Evolutionary conservation across 148 eudicot species (phyloP).

Genomic region (Drosera capensis): DNA sequence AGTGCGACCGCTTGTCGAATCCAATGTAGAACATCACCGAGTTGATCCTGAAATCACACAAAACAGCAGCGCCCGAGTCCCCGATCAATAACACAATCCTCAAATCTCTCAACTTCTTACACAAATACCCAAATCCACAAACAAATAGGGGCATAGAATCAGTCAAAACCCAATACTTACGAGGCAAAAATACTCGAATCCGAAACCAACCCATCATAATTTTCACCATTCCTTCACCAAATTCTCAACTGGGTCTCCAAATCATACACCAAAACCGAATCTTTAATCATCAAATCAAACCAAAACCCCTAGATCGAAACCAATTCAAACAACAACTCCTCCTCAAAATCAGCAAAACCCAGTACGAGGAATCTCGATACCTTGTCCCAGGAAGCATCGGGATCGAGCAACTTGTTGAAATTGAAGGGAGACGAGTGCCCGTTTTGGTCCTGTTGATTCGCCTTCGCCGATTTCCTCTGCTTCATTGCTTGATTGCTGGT

Average conservation of each 20-base stretch:
- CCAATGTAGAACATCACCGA: slow-evolving; percentile 94
- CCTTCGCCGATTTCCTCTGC: slow-evolving; percentile 51
- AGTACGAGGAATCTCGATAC: slow-evolving; percentile 13
- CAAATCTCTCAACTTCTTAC: not conserved
- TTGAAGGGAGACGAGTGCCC: slow-evolving; percentile 67
- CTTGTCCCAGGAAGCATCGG: slow-evolving; percentile 98
- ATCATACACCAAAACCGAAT: too few species aligned
- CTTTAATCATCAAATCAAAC: not conserved
- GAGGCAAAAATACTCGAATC: too few species aligned
- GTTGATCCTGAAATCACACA: slow-evolving; percentile 54
- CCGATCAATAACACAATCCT: not conserved
- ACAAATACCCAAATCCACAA: not conserved
- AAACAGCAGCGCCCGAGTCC: too few species aligned
- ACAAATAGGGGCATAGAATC: too few species aligned
- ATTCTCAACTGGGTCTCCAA: too few species aligned
- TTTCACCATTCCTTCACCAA: too few species aligned
- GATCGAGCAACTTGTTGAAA: slow-evolving; percentile 66
- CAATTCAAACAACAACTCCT: not conserved
- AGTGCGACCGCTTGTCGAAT: slow-evolving; percentile 74
- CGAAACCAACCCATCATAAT: too few species aligned
- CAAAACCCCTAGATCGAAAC: not conserved
- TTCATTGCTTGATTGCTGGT: too few species aligned
- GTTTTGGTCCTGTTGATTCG: slow-evolving; percentile 29
- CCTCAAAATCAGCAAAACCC: not conserved
- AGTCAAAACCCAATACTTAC: too few species aligned